Percentiles rank a stretch among this genome's conserved stretches.
phyloP scores from a whole-genome alignment of 106 monocot genomes.

The Platanthera guangdongensis region DNA sequence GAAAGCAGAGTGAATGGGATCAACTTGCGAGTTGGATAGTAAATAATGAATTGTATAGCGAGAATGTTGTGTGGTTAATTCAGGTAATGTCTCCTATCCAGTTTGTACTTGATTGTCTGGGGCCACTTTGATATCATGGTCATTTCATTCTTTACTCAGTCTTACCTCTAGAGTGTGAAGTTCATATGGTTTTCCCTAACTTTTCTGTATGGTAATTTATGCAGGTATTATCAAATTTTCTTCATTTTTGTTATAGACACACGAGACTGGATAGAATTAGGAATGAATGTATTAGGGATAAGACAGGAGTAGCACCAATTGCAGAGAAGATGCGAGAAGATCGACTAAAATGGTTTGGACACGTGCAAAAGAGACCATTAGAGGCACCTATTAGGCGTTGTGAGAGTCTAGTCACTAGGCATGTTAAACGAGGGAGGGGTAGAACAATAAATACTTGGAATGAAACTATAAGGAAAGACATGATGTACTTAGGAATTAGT shows the following conservation, averaged over 20 bases:
- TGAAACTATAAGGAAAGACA: no score
- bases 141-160: background rate
- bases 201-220: background rate
- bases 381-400: no score
- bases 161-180: background rate
- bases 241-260: background rate
- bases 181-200: background rate
- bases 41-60: conserved; percentile 91
- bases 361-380: no score
- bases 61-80: conserved; percentile 99
- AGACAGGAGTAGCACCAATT: no score
- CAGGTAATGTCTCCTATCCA: conserved; percentile 40
- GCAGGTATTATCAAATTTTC: background rate
- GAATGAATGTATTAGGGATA: no score
- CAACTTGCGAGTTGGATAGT: conserved; percentile 99
- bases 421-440: no score
- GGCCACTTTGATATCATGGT: background rate
- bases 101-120: background rate
- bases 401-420: no score
- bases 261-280: no score
- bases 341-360: no score
- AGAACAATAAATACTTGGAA: no score
- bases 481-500: no score
- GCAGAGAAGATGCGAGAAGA: no score
- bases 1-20: conserved; percentile 99